Evolutionary conservation across 2,329 filamentous ascomycete genomes (phyloP).

Genomic region (Colletotrichum tropicale): DNA sequence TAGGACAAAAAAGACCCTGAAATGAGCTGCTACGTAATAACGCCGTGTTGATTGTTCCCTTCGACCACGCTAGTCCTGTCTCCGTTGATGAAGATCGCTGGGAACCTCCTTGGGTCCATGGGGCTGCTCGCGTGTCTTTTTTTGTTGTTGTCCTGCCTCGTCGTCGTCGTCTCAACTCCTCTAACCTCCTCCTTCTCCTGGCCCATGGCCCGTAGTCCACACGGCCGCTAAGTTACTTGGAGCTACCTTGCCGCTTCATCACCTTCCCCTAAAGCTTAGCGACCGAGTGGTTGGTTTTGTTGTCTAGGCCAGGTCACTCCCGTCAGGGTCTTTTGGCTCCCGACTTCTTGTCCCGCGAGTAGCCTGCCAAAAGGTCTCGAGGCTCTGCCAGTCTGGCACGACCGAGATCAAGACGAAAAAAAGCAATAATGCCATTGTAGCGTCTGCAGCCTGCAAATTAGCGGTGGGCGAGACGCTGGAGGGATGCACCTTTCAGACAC

Average conservation of each 20-base stretch:
- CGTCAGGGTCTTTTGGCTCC: background rate
- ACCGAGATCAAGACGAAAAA: background rate
- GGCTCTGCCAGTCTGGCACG: background rate
- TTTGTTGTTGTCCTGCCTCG: background rate
- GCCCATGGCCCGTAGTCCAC: background rate
- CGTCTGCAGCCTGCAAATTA: conserved; percentile 5
- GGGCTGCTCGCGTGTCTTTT: conserved; percentile 9
- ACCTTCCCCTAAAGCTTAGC: conserved; percentile 1
- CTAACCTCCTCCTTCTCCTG: background rate
- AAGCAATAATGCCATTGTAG: conserved; percentile 1
- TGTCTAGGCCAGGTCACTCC: background rate
- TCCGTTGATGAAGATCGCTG: conserved; percentile 10
- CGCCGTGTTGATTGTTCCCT: background rate
- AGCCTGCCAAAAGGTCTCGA: background rate
- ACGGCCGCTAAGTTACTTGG: background rate
- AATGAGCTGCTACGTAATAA: conserved; percentile 16
- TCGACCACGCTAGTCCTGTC: background rate
- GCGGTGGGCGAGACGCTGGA: background rate
- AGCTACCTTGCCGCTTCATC: background rate
- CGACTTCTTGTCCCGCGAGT: background rate
- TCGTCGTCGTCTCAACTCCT: background rate
- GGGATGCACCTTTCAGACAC: conserved; percentile 5
- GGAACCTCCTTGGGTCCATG: background rate
- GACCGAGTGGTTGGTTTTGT: background rate
- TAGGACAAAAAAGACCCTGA: conserved; percentile 9